Conservation (phyloP, 2,329 filamentous ascomycete genomes). For the Neofusicoccum ribis region DNA sequence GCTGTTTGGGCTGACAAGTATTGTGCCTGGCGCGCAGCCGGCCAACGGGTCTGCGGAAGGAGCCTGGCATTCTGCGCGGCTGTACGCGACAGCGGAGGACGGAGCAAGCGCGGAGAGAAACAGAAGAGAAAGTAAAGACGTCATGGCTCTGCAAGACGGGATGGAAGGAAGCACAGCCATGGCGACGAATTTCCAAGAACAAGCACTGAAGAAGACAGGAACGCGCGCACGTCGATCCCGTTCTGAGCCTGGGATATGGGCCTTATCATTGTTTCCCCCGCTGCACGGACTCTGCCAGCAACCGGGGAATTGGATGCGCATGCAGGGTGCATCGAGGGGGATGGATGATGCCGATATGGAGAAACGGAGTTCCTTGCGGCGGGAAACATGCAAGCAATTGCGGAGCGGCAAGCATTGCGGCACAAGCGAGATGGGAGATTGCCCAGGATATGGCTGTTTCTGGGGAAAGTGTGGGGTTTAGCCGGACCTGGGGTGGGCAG, state of each 20-base stretch:
- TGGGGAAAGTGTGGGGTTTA: conserved; percentile 17
- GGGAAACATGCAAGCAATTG: conserved; percentile 1
- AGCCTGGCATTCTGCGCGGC: conserved; percentile 34
- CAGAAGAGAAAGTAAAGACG: background rate
- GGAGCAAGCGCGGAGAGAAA: conserved; percentile 24
- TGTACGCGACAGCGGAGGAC: conserved; percentile 25
- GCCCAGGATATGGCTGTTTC: background rate
- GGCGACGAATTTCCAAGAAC: background rate
- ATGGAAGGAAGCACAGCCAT: conserved; percentile 1
- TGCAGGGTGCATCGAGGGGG: conserved; percentile 18
- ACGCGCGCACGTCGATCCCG: background rate
- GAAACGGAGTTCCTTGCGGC: conserved; percentile 1
- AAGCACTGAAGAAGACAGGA: background rate
- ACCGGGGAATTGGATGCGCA: conserved; percentile 34
- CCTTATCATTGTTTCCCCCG: background rate
- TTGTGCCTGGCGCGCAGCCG: conserved; percentile 39
- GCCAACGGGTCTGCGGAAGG: conserved; percentile 38
- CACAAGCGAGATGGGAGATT: background rate
- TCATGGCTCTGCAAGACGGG: background rate
- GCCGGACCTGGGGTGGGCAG: conserved; percentile 3
- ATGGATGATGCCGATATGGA: background rate
- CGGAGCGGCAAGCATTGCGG: background rate
- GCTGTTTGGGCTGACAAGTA: conserved; percentile 30
- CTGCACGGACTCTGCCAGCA: background rate
- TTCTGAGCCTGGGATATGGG: background rate